Conservation (phyloP, 305 asterid genomes). For the Plantago coronopus region DNA sequence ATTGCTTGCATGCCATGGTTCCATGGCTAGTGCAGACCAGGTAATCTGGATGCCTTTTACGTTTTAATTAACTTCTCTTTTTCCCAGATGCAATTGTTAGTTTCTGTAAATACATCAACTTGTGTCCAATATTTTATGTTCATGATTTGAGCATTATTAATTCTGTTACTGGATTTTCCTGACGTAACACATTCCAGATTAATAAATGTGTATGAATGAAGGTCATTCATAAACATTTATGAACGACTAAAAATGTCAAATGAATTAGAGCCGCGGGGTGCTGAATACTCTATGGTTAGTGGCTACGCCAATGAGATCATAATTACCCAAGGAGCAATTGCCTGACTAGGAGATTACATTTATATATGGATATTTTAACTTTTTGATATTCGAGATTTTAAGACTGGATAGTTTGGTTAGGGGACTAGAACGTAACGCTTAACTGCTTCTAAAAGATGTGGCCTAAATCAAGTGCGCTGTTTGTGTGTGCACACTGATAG, state of each 20-base stretch:
- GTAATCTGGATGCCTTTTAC: constrained; percentile 30
- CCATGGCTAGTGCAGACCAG: constrained; percentile 97
- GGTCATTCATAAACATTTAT: background rate
- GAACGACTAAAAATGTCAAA: background rate
- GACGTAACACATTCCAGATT: background rate
- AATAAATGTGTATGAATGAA: background rate
- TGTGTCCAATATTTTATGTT: constrained; percentile 20
- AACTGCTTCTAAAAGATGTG: background rate
- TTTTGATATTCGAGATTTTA: background rate
- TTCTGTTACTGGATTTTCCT: background rate
- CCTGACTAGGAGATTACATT: background rate
- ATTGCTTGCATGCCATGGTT: constrained; percentile 97
- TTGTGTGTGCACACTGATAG: constrained; percentile 4
- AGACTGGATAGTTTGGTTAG: background rate
- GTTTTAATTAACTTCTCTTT: constrained; percentile 15
- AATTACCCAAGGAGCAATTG: too few species aligned
- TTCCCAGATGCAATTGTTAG: constrained; percentile 6
- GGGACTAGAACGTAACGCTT: background rate
- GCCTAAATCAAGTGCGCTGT: background rate
- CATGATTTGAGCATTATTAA: background rate
- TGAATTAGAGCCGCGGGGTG: background rate
- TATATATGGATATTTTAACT: background rate
- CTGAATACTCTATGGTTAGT: background rate
- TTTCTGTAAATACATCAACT: background rate
- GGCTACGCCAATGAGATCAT: too few species aligned